These are phyloP conservation scores for Aspergillus ochraceoroseus DNA, from an alignment of 2,329 filamentous ascomycete genomes.

Conservation along the genomic window DNA sequence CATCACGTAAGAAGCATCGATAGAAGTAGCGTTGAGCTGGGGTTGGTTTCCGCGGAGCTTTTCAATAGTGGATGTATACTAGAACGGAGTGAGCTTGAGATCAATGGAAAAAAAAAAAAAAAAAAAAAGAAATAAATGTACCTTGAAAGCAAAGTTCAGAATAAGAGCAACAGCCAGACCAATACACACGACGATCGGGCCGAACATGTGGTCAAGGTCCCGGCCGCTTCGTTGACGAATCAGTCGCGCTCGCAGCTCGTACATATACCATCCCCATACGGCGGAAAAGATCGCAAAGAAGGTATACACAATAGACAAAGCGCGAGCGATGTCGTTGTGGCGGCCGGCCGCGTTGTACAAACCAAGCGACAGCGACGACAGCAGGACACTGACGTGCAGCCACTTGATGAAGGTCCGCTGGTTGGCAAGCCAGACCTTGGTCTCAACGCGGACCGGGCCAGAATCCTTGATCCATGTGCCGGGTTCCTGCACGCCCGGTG, in stretches of 20 bases:
- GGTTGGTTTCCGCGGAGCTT: constrained; percentile 20
- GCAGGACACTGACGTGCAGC: constrained; percentile 88
- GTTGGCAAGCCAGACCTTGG: constrained; percentile 98
- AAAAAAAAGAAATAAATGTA: constrained; percentile 21
- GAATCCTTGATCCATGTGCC: constrained; percentile 89
- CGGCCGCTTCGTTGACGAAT: constrained; percentile 82
- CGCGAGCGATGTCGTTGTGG: constrained; percentile 66
- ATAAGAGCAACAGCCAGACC: constrained; percentile 73
- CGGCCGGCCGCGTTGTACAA: constrained; percentile 83
- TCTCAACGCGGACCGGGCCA: constrained; percentile 86
- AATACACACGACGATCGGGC: constrained; percentile 75
- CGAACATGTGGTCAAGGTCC: constrained; percentile 85
- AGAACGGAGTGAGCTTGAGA: constrained; percentile 14
- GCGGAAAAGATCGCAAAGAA: constrained; percentile 76
- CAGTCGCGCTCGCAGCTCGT: constrained; percentile 68
- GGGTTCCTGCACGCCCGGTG: constrained; percentile 83
- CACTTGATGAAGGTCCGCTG: constrained; percentile 98
- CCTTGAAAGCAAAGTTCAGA: constrained; percentile 83
- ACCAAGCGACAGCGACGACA: constrained; percentile 76
- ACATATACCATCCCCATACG: constrained; percentile 80
- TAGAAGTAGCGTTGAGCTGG: not conserved
- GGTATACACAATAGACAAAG: constrained; percentile 78
- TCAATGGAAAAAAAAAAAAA: not conserved
- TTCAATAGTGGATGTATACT: constrained; percentile 33
- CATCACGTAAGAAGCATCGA: constrained; percentile 5